These are phyloP conservation scores for Clitocybe nebularis DNA, from an alignment of 1,284 basidiomycete genomes.

Conservation along the genomic window DNA sequence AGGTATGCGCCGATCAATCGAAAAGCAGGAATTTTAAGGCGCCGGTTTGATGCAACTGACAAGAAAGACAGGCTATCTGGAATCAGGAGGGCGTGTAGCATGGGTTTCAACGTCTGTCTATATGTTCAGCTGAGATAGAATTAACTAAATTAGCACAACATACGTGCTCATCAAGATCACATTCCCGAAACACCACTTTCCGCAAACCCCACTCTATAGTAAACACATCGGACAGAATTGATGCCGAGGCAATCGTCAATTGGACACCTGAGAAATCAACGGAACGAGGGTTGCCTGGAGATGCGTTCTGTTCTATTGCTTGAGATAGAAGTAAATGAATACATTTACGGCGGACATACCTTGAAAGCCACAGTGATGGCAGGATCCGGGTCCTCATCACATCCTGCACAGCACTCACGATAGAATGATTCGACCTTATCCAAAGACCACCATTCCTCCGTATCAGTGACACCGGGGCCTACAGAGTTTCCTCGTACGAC, in stretches of 20 bases:
- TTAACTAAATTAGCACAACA: slow-evolving; percentile 18
- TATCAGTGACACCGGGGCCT: slow-evolving; percentile 27
- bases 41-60: slow-evolving; percentile 84
- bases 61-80: slow-evolving; percentile 80
- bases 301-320: slow-evolving; percentile 40
- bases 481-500: slow-evolving; percentile 55
- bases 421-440: slow-evolving; percentile 81
- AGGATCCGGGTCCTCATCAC: slow-evolving; percentile 68
- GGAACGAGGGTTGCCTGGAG: slow-evolving; percentile 53
- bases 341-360: slow-evolving; percentile 42
- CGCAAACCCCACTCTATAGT: slow-evolving; percentile 86
- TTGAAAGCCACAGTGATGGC: slow-evolving; percentile 70
- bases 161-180: slow-evolving; percentile 78
- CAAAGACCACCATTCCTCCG: slow-evolving; percentile 75
- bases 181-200: slow-evolving; percentile 78
- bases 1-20: slow-evolving; percentile 80
- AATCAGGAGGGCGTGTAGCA: slow-evolving; percentile 88
- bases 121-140: neutral
- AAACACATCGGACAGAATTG: slow-evolving; percentile 84
- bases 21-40: slow-evolving; percentile 78
- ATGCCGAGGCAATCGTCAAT: slow-evolving; percentile 65
- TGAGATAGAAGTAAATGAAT: slow-evolving; percentile 8
- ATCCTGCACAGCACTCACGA: slow-evolving; percentile 72
- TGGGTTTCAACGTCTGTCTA: slow-evolving; percentile 75
- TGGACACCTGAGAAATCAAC: slow-evolving; percentile 79